These are phyloP conservation scores for Nymphaea thermarum DNA, from an alignment of 164 flowering plant genomes.

Conservation along the genomic window DNA sequence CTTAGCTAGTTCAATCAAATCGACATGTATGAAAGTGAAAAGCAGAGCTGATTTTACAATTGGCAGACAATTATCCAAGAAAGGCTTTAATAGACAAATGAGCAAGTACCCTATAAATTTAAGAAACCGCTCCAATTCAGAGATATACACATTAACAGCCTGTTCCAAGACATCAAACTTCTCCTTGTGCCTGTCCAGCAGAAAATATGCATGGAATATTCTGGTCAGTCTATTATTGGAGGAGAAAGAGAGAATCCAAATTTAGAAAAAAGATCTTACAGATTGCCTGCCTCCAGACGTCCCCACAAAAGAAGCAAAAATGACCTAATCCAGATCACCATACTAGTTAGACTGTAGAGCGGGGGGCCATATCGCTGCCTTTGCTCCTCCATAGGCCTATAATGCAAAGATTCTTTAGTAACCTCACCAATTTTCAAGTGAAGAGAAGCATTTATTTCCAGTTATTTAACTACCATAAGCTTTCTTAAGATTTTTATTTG, in stretches of 20 bases:
- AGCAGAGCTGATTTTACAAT: no score
- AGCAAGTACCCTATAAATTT: slow-evolving; percentile 61
- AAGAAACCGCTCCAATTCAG: slow-evolving; percentile 71
- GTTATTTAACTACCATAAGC: no score
- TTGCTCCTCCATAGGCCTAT: slow-evolving; percentile 99
- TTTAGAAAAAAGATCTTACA: slow-evolving; percentile 39
- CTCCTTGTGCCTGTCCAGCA: slow-evolving; percentile 29
- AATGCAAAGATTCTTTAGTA: background rate
- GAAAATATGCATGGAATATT: background rate
- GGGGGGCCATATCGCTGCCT: slow-evolving; percentile 92
- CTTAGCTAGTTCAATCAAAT: no score
- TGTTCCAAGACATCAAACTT: slow-evolving; percentile 41
- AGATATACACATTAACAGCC: slow-evolving; percentile 58
- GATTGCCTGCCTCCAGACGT: slow-evolving; percentile 40
- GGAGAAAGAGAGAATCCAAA: background rate
- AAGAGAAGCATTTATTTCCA: no score
- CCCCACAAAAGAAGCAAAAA: slow-evolving; percentile 52
- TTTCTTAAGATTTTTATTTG: no score
- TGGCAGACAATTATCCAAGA: no score
- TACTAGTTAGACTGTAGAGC: slow-evolving; percentile 68
- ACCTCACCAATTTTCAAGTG: no score
- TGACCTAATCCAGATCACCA: slow-evolving; percentile 54
- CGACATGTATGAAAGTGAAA: no score
- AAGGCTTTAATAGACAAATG: no score
- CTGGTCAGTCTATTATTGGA: no score